Conservation (phyloP, 2,329 filamentous ascomycete genomes). For the Stachybotrys echinatus region DNA sequence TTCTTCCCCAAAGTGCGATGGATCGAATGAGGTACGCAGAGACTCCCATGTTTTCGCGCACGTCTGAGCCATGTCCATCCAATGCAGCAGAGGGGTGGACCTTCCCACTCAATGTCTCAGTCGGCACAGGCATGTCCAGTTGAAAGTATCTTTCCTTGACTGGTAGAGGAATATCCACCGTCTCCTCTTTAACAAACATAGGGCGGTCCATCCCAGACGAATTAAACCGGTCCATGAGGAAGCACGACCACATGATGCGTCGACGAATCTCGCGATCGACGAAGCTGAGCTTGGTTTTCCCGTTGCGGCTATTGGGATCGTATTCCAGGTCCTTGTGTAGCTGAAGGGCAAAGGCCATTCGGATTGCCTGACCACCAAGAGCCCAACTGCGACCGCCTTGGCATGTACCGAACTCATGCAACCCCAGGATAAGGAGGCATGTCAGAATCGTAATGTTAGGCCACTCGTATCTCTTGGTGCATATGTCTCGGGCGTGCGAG, state of each 20-base stretch:
- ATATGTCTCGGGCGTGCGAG: slow-evolving; percentile 77
- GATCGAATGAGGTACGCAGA: slow-evolving; percentile 83
- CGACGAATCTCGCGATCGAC: slow-evolving; percentile 90
- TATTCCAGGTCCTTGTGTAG: slow-evolving; percentile 86
- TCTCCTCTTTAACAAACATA: slow-evolving; percentile 85
- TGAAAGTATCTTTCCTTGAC: slow-evolving; percentile 88
- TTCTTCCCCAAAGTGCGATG: slow-evolving; percentile 83
- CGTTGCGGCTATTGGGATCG: slow-evolving; percentile 64
- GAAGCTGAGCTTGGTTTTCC: slow-evolving; percentile 68
- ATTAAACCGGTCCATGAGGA: slow-evolving; percentile 95
- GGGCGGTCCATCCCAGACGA: slow-evolving; percentile 91
- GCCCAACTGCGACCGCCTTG: slow-evolving; percentile 96
- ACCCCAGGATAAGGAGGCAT: slow-evolving; percentile 77
- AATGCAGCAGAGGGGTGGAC: slow-evolving; percentile 39
- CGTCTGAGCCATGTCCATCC: slow-evolving; percentile 58
- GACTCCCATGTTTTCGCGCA: slow-evolving; percentile 86
- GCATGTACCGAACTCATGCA: slow-evolving; percentile 96
- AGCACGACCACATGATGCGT: slow-evolving; percentile 97
- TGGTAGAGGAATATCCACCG: slow-evolving; percentile 82
- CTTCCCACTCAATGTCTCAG: slow-evolving; percentile 73
- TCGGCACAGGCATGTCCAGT: slow-evolving; percentile 83
- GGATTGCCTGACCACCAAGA: slow-evolving; percentile 86
- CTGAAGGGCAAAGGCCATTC: slow-evolving; percentile 95
- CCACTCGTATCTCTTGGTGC: slow-evolving; percentile 82
- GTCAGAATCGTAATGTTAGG: slow-evolving; percentile 95